A percentile compares a stretch with the other conserved stretches of the same genome.
Conservation (phyloP, 1,139 yeast species). For the Yamadazyma aaseri region DNA sequence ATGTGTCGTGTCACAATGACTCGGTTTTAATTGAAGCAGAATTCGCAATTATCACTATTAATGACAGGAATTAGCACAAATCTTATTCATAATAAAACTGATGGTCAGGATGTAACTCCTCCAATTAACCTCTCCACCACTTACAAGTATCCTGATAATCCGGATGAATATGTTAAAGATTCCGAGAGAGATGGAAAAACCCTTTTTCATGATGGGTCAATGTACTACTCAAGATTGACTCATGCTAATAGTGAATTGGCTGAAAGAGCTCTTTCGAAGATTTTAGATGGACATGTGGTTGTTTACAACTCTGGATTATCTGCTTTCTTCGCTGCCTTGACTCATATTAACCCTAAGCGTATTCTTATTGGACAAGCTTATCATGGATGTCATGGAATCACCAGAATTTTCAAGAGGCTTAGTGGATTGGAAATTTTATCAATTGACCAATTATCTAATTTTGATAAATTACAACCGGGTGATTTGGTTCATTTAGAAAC, state of each 20-base stretch:
- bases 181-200: conserved; percentile 24
- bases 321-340: conserved; percentile 77
- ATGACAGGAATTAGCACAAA: conserved; percentile 17
- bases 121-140: conserved; percentile 86
- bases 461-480: conserved; percentile 53
- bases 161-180: conserved; percentile 47
- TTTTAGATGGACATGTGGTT: conserved; percentile 59
- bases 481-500: conserved; percentile 84
- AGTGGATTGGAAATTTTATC: conserved; percentile 55
- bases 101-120: conserved; percentile 62
- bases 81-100: conserved; percentile 51
- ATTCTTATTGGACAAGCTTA: conserved; percentile 79
- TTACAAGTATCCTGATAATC: conserved; percentile 61
- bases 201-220: conserved; percentile 18
- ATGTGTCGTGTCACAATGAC: too few relatives aligned
- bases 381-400: conserved; percentile 78
- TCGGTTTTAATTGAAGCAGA: too few relatives aligned
- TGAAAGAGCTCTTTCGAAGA: conserved; percentile 62
- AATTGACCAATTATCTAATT: conserved; percentile 39
- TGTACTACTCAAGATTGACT: conserved; percentile 65
- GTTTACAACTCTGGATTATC: conserved; percentile 76
- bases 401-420: conserved; percentile 60
- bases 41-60: background rate
- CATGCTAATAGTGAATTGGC: conserved; percentile 72
- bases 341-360: conserved; percentile 69